phyloP scores from a whole-genome alignment of 2,329 filamentous ascomycete genomes.

The Monilinia aucupariae region DNA sequence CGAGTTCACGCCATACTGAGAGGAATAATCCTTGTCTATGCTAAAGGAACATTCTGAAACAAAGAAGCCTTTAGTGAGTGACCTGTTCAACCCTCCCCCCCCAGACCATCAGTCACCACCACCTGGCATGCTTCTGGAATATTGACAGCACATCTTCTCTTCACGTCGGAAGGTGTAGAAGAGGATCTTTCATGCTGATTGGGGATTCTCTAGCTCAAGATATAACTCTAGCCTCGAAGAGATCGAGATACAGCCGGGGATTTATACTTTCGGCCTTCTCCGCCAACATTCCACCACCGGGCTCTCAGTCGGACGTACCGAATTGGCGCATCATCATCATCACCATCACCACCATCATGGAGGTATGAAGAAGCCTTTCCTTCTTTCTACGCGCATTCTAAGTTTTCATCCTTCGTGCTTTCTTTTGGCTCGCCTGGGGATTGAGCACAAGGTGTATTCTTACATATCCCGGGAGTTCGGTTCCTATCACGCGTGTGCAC shows the following conservation, averaged over 20 bases:
- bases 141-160: conserved; percentile 4
- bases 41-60: not conserved
- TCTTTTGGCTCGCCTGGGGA: not conserved
- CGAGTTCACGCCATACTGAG: not conserved
- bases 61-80: conserved; percentile 8
- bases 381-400: not conserved
- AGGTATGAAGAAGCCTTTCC: conserved; percentile 19
- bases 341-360: conserved; percentile 16
- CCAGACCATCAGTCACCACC: not conserved
- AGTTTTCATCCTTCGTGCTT: not conserved
- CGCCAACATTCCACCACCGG: not conserved
- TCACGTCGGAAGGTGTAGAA: not conserved
- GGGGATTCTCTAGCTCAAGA: not conserved
- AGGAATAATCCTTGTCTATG: not conserved
- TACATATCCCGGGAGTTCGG: not conserved
- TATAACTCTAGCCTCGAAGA: not conserved
- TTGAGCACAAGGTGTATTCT: not conserved
- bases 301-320: not conserved
- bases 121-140: conserved; percentile 2
- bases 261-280: not conserved
- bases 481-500: conserved; percentile 4
- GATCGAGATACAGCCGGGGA: not conserved
- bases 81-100: not conserved
- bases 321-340: not conserved
- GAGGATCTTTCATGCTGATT: not conserved